A percentile compares a stretch with the other conserved stretches of the same genome.
phyloP scores from a whole-genome alignment of 768 basidiomycete species.

The Mycena galericulata region DNA sequence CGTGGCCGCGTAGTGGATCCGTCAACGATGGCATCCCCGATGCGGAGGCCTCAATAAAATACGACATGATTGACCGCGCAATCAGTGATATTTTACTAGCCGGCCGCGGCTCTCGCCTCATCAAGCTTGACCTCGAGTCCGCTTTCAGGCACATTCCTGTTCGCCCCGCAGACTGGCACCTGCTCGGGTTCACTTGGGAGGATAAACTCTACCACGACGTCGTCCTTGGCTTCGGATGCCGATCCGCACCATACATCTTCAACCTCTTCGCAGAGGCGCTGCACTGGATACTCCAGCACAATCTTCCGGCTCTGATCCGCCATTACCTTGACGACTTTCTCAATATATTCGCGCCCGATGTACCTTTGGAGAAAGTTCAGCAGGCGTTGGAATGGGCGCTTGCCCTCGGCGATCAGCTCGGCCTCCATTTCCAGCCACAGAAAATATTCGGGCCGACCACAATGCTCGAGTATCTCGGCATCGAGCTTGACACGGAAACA shows the following conservation, averaged over 20 bases:
- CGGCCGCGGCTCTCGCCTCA: constrained; percentile 32
- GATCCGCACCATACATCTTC: neutral
- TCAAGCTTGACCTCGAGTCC: constrained; percentile 34
- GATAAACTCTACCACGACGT: neutral
- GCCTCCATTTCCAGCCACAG: too few relatives aligned
- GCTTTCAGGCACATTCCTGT: constrained; percentile 17
- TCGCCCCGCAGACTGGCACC: constrained; percentile 35
- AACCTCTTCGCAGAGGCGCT: too few relatives aligned
- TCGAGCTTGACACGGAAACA: too few relatives aligned
- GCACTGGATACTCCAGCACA: too few relatives aligned
- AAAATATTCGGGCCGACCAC: too few relatives aligned
- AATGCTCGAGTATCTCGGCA: too few relatives aligned
- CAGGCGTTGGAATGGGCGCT: too few relatives aligned
- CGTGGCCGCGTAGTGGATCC: constrained; percentile 33
- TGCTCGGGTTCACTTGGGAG: neutral
- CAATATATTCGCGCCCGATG: too few relatives aligned
- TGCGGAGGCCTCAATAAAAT: constrained; percentile 28
- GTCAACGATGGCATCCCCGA: constrained; percentile 38
- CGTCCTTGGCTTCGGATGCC: neutral
- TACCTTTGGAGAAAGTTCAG: too few relatives aligned
- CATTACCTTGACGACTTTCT: too few relatives aligned
- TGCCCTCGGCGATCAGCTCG: too few relatives aligned
- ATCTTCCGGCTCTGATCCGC: too few relatives aligned
- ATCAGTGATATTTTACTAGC: constrained; percentile 24
- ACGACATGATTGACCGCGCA: constrained; percentile 20